These are phyloP conservation scores for Mycena galopus DNA, from an alignment of 768 basidiomycete genomes.

Conservation along the genomic window DNA sequence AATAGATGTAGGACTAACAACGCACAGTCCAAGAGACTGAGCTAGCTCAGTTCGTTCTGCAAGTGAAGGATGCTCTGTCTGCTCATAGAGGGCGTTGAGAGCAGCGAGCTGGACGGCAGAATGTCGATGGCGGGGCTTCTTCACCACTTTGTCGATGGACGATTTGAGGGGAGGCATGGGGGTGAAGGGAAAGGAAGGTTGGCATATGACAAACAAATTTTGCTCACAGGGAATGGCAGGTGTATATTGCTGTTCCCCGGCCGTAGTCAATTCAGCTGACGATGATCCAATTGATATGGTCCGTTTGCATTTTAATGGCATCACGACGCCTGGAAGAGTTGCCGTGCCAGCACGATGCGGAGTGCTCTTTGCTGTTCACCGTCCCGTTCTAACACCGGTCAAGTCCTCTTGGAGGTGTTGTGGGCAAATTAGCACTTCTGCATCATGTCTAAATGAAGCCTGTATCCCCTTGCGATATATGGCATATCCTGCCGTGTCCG, in stretches of 20 bases:
- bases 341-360: slow-evolving; percentile 15
- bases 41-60: slow-evolving; percentile 78
- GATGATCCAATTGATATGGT: slow-evolving; percentile 12
- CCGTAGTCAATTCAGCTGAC: slow-evolving; percentile 23
- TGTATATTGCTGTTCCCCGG: slow-evolving; percentile 35
- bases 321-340: slow-evolving; percentile 15
- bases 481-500: background rate
- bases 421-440: slow-evolving; percentile 1
- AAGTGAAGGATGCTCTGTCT: slow-evolving; percentile 79
- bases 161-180: slow-evolving; percentile 42
- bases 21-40: slow-evolving; percentile 82
- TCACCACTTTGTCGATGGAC: slow-evolving; percentile 59
- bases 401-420: background rate
- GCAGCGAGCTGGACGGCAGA: slow-evolving; percentile 78
- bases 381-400: slow-evolving; percentile 19
- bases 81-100: slow-evolving; percentile 83
- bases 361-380: too few species aligned
- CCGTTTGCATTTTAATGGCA: slow-evolving; percentile 7
- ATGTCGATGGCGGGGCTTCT: slow-evolving; percentile 87
- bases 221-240: slow-evolving; percentile 36
- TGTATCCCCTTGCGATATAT: slow-evolving; percentile 22
- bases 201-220: slow-evolving; percentile 39
- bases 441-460: slow-evolving; percentile 8
- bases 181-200: slow-evolving; percentile 43
- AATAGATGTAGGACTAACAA: slow-evolving; percentile 40